phyloP scores from a whole-genome alignment of 176 grass and related monocot species.

The Ensete glaucum region DNA sequence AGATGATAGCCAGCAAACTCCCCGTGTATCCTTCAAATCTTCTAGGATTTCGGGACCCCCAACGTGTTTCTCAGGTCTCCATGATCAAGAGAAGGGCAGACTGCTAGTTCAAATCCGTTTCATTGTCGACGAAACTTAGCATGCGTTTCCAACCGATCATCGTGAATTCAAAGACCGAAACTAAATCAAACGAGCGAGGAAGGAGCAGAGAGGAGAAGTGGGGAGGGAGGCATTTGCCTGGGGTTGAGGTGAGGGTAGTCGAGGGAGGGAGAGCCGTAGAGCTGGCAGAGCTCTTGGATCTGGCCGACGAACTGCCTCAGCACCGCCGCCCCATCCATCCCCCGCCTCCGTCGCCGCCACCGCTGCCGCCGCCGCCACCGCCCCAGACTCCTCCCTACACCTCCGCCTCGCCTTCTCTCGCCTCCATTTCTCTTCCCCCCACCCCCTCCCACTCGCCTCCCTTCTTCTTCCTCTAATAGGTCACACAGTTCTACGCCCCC shows the following conservation, averaged over 20 bases:
- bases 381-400: background rate
- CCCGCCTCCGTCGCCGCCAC: constrained; percentile 28
- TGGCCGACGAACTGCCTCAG: constrained; percentile 84
- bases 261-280: constrained; percentile 63
- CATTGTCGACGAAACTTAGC: background rate
- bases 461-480: constrained; percentile 2
- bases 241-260: constrained; percentile 30
- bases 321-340: constrained; percentile 60
- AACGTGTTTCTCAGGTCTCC: background rate
- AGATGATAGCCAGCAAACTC: background rate
- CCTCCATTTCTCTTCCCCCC: background rate
- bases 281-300: constrained; percentile 87
- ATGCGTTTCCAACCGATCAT: background rate
- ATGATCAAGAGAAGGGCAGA: background rate
- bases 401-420: background rate
- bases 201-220: background rate
- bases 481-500: background rate
- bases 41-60: background rate
- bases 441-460: too few relatives aligned
- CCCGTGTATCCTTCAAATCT: background rate
- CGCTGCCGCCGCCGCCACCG: background rate
- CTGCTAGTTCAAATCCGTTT: background rate
- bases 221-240: constrained; percentile 24
- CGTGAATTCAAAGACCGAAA: background rate
- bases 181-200: constrained; percentile 9